Percentiles rank a stretch among this genome's conserved stretches.
Evolutionary conservation across 2,329 filamentous ascomycete genomes (phyloP).

Genomic region (Fusarium nisikadoi): DNA sequence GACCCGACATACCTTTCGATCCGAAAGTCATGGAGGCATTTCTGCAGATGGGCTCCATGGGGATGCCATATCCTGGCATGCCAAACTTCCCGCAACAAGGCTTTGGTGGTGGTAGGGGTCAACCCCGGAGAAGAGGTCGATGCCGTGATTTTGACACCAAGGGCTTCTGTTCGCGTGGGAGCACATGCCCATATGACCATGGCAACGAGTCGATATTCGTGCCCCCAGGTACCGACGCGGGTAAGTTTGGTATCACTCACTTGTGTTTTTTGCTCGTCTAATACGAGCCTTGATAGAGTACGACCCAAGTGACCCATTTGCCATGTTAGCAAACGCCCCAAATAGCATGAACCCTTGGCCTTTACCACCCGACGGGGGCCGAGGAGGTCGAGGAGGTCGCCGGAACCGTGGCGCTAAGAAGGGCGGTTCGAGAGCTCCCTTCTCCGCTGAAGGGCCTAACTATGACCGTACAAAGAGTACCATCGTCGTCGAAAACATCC

Average conservation of each 20-base stretch:
- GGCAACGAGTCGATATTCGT: constrained; percentile 61
- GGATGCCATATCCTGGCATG: constrained; percentile 54
- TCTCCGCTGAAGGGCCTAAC: constrained; percentile 72
- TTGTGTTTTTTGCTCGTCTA: constrained; percentile 9
- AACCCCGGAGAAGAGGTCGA: constrained; percentile 56
- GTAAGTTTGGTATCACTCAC: constrained; percentile 28
- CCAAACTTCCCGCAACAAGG: constrained; percentile 52
- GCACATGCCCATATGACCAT: constrained; percentile 76
- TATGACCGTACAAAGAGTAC: constrained; percentile 71
- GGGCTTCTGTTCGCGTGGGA: constrained; percentile 76
- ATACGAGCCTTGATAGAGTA: constrained; percentile 45
- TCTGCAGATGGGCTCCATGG: constrained; percentile 69
- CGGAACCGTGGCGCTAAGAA: constrained; percentile 49
- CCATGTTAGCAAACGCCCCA: constrained; percentile 32
- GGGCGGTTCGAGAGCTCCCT: constrained; percentile 61
- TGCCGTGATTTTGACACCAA: constrained; percentile 79
- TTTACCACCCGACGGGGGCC: constrained; percentile 42
- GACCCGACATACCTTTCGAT: constrained; percentile 60
- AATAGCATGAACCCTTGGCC: constrained; percentile 34
- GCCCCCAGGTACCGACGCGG: constrained; percentile 44
- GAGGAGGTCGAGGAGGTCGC: constrained; percentile 50
- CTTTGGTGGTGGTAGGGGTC: constrained; percentile 35
- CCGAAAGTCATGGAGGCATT: constrained; percentile 70
- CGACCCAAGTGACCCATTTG: constrained; percentile 47
- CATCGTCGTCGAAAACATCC: constrained; percentile 82